Evolutionary conservation across 1,284 basidiomycete species (phyloP), one percentile per base, ranked within the genome.

Genomic region (Microbotryum saponariae): DNA sequence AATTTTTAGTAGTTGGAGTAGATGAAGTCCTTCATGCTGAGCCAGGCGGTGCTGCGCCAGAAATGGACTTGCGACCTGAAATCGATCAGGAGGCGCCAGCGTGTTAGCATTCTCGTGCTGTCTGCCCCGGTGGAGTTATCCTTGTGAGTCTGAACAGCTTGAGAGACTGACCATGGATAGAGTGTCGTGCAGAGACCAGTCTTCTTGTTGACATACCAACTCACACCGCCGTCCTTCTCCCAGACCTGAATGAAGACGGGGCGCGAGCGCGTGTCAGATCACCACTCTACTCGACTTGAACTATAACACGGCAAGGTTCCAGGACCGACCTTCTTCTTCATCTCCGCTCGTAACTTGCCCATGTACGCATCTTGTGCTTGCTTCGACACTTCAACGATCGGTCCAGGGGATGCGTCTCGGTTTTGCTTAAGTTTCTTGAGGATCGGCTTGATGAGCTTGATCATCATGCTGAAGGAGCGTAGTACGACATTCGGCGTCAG

Each of bases 181-280:
- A 42, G 37, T 42, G 37, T 59, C 23, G 64, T 63, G 49, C 64
- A 68, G 3, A 62, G 25, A 7, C 66, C 64, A 5, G 61, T 64
- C 48, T 54, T 25, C 47, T 52, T 50, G 51, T 68, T 64, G 53
- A 66, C 64, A 25, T 68, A 68, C 66, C 66, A 68, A 23, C 55
- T 56, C 65, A 66, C 67, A 16, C 62, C 56, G 25, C 65, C 65
- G 27, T 67, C 60, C 56, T 64, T 61, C 58, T 69, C 67, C 67
- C 67, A 69, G 0, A 42, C 37, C 37, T 42, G 37, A 42, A 12
- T 18, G 37, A 42, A 6, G 37, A 16, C 37, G 12, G 4, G 14
- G 37, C 31, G 31, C 31, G 12, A 42, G 37, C 37, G 37, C 2
- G 12, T 16, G 37, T 42, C 37, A 42, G 37, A 42, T 16, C 37